Evolutionary conservation across 805 yeast species (phyloP), one percentile per base, ranked within the genome.

Genomic region (Hanseniaspora lachancei): DNA sequence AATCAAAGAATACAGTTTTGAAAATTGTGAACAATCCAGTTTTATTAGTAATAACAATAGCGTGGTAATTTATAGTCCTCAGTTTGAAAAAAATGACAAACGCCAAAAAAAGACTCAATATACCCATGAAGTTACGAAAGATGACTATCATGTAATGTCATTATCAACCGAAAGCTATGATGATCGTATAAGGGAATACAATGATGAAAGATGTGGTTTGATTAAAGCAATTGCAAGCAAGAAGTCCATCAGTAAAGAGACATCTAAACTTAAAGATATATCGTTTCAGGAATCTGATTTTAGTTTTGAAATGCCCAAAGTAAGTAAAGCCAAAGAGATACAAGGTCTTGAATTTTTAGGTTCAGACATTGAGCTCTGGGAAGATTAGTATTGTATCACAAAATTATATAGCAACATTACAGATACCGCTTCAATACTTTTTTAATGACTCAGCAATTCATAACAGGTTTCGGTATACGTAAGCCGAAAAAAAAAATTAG

Each of bases 341-440:
- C 38, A 34, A 15, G 36, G 41, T 5, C 59, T 67, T 15, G 58
- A 57, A 9, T 65, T 64, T 53, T 47, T 64, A 20, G 68, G 62
- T 4, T 64, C 67, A 3, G 68, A 64, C 50, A 56, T 64, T 13
- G 66, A 64, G 43, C 46, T 63, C 41, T 60, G 21, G 5, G 47
- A 44, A 16, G 44, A 41, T 10, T 41, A n/a, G 24, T 10, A 20
- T 20, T 8, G 9, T 9, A 29, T 8, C 3, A 29, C 27, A 29
- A 29, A 7, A 4, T 12, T 32, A 32, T 32, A 32, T 32, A 32
- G 15, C 15, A 32, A 12, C 35, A 32, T 32, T 15, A 32, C 15
- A 32, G 10, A 15, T 32, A 12, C 2, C 7, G 12, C 4, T 32
- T 32, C 3, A 2, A 32, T 32, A 12, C 2, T 32, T 32, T 32